Evolutionary conservation across 352 stramenopile genomes (phyloP).

Genomic region (Phytophthora agathidicida): DNA sequence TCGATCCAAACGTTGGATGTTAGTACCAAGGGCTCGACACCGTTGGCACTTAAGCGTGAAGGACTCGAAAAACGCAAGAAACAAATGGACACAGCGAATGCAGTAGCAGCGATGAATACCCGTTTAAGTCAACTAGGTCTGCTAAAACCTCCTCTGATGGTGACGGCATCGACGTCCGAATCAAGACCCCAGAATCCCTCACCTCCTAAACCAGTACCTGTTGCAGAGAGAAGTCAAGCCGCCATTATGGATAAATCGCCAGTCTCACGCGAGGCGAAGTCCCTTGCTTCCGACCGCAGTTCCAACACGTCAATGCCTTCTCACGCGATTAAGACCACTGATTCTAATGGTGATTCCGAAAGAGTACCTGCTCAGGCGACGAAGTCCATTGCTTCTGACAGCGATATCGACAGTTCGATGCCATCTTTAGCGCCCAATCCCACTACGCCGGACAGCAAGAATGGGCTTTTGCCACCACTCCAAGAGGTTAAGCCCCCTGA

Average conservation of each 20-base stretch:
- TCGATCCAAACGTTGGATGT: slow-evolving; percentile 34
- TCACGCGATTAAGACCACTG: not conserved
- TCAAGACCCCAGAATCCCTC: not conserved
- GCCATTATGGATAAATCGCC: too few relatives aligned
- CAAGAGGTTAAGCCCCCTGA: too few relatives aligned
- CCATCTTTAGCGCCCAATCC: not conserved
- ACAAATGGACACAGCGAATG: slow-evolving; percentile 76
- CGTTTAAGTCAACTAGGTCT: slow-evolving; percentile 68
- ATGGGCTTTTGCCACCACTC: not conserved
- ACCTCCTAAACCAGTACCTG: not conserved
- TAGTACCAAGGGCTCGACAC: slow-evolving; percentile 27
- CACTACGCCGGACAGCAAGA: too few relatives aligned
- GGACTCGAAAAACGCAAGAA: slow-evolving; percentile 74
- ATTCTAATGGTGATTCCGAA: not conserved
- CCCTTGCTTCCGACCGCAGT: too few relatives aligned
- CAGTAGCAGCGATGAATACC: slow-evolving; percentile 77
- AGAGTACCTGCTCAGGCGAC: not conserved
- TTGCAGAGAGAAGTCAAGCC: too few relatives aligned
- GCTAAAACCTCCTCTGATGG: slow-evolving; percentile 25
- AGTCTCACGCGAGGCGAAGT: too few relatives aligned
- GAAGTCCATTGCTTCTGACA: not conserved
- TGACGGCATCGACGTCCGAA: slow-evolving; percentile 3
- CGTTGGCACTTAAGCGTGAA: slow-evolving; percentile 69
- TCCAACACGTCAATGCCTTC: too few relatives aligned
- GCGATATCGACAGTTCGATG: not conserved